phyloP scores from a whole-genome alignment of 139 green algal species.

The Auxenochlorella protothecoides region DNA sequence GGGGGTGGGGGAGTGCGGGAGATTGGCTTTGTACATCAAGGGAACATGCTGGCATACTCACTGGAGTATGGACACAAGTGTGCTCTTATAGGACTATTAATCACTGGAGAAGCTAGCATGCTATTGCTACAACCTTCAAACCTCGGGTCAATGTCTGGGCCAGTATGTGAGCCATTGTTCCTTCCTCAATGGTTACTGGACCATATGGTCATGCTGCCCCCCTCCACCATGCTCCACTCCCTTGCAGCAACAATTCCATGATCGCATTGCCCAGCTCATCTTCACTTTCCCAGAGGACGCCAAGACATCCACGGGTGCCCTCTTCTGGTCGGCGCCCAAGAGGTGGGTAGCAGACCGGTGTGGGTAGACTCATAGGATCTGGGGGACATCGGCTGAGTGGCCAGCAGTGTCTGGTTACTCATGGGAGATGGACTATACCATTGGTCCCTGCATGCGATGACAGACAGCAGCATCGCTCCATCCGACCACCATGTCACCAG shows the following conservation, averaged over 20 bases:
- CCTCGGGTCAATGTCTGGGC: too few relatives aligned
- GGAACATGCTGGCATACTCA: neutral
- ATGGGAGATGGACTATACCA: too few relatives aligned
- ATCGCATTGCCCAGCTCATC: conserved; percentile 83
- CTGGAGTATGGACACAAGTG: neutral
- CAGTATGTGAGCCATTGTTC: too few relatives aligned
- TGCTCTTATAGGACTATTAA: neutral
- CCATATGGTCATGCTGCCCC: neutral
- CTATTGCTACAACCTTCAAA: too few relatives aligned
- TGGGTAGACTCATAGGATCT: neutral
- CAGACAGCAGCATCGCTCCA: too few relatives aligned
- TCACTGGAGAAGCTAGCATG: too few relatives aligned
- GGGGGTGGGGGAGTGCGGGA: neutral
- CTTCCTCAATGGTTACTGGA: too few relatives aligned
- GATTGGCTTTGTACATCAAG: neutral
- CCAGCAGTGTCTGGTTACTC: too few relatives aligned
- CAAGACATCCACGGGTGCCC: conserved; percentile 72
- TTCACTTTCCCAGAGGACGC: conserved; percentile 96
- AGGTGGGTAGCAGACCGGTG: conserved; percentile 22
- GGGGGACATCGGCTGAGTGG: neutral
- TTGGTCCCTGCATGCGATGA: too few relatives aligned
- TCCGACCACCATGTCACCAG: too few relatives aligned
- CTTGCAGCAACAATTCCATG: conserved; percentile 64
- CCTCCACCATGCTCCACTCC: neutral
- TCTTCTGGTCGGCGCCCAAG: conserved; percentile 97